Evolutionary conservation across 208 protist genomes (phyloP), one percentile per base, ranked within the genome.

Genomic region (Acanthamoeba lenticulata): DNA sequence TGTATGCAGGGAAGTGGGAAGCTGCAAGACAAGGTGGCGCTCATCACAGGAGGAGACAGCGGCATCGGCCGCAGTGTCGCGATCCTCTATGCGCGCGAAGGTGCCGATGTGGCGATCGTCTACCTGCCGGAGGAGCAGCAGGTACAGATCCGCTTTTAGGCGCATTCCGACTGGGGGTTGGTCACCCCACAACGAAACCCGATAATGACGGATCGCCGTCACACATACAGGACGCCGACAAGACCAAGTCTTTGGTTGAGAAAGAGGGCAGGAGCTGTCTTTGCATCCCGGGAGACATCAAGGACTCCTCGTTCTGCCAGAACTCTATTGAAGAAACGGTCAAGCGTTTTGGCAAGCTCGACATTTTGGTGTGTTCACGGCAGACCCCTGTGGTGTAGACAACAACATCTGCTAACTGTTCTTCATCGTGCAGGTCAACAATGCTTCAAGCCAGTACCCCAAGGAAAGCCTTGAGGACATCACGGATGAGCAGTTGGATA

Each of bases 11-110:
- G 88, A 17, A 79, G 60, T 29, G 62, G 49, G 11, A 92, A 92
- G 88, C 88, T 92, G 52, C 9, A 77, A 32, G 88, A 57, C 60
- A 92, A 92, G 42, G 88, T 92, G 36, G 96, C 95, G n/a, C 17
- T 97, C 1, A 90, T 97, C 38, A 96, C 96, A 36, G 96, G 96
- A 49, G 96, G 95, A 21, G 96, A 97, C 90, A 92, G 62, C 69
- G 96, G 96, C 19, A 97, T 97, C 77, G 96, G 96, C 15, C 60
- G 96, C 52, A 92, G 86, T 27, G 95, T 97, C 6, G 65, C 91
- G 13, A 90, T 97, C 34, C 60, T 96, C 5, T 97, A 77, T 88
- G 96, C 96, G 2, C 74, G 95, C 34, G 96, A 97, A 72, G 96
- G 96, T 27, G 95, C 95, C 1, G 94, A 96, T 93, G 94, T 97